A percentile compares a stretch with the other conserved stretches of the same genome.
These are phyloP conservation scores for Phytophthora agathidicida DNA, from an alignment of 352 stramenopile species.

Conservation along the genomic window DNA sequence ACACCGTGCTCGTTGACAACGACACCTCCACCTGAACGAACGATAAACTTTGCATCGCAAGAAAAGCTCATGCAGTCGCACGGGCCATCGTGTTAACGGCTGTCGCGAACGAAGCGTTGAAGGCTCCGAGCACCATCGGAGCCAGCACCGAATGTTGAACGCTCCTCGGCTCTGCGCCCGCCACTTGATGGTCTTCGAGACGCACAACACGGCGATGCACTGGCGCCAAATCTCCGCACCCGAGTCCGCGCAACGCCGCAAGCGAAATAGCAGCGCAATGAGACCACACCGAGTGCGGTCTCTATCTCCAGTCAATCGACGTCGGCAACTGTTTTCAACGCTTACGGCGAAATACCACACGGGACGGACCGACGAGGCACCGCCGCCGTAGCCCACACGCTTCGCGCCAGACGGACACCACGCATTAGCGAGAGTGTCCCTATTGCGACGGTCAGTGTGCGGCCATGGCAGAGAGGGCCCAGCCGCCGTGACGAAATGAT, in stretches of 20 bases:
- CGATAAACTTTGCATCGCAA: background rate
- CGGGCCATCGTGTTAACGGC: conserved; percentile 4
- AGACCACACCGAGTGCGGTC: conserved; percentile 1
- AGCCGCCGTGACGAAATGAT: too few species aligned
- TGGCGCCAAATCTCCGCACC: conserved; percentile 1
- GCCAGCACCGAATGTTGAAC: conserved; percentile 16
- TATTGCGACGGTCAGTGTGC: background rate
- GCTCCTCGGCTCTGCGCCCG: conserved; percentile 12
- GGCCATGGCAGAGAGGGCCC: background rate
- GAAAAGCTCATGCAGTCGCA: conserved; percentile 2
- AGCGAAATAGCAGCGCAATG: conserved; percentile 12
- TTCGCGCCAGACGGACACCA: conserved; percentile 11
- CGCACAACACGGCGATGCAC: conserved; percentile 19
- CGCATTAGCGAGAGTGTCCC: background rate
- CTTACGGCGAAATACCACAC: conserved; percentile 23
- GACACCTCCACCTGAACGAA: background rate
- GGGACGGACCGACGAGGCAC: conserved; percentile 7
- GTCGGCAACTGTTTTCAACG: conserved; percentile 27
- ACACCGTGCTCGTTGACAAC: background rate
- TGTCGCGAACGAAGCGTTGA: conserved; percentile 10
- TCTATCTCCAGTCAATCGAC: conserved; percentile 2
- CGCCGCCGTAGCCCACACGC: conserved; percentile 14
- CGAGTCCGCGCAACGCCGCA: background rate
- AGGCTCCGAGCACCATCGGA: conserved; percentile 4
- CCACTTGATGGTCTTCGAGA: conserved; percentile 11